A percentile compares a stretch with the other conserved stretches of the same genome.
phyloP scores from a whole-genome alignment of 495 filamentous ascomycete species.

The Penicillium robsamsonii region DNA sequence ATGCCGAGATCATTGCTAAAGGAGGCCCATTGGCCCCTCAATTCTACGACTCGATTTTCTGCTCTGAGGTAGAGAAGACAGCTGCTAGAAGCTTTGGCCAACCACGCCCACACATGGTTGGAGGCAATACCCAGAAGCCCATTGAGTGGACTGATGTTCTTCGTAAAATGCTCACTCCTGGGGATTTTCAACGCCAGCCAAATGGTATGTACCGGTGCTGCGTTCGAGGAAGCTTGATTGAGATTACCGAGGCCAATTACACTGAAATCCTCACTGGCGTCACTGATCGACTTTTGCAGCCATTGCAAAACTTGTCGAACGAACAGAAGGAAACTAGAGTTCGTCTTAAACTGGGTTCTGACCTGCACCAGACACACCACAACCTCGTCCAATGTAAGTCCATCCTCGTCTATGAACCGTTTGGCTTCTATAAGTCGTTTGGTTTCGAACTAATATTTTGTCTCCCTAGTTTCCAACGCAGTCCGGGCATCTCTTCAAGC shows the following conservation, averaged over 20 bases:
- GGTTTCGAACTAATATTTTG: not conserved
- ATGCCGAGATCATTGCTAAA: not conserved
- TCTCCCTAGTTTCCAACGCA: not conserved
- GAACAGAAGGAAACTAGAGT: not conserved
- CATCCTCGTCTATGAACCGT: no score
- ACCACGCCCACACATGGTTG: not conserved
- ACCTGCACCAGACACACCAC: not conserved
- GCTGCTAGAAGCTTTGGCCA: not conserved
- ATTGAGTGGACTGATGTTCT: not conserved
- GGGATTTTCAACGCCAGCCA: not conserved
- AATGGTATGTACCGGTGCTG: constrained; percentile 1
- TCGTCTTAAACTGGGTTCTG: not conserved
- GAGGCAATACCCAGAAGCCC: no score
- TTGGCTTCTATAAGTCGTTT: no score
- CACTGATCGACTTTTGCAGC: not conserved
- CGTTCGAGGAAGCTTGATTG: not conserved
- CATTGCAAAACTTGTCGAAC: not conserved
- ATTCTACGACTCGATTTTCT: not conserved
- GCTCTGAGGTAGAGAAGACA: not conserved
- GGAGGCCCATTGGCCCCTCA: not conserved
- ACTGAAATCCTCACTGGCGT: not conserved
- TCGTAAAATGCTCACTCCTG: not conserved
- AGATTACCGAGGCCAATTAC: not conserved
- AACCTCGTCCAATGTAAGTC: not conserved
- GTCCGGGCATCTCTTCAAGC: not conserved